A percentile compares a stretch with the other conserved stretches of the same genome.
Evolutionary conservation across 441 rosid species (phyloP).

Genomic region (Theobroma grandiflorum): DNA sequence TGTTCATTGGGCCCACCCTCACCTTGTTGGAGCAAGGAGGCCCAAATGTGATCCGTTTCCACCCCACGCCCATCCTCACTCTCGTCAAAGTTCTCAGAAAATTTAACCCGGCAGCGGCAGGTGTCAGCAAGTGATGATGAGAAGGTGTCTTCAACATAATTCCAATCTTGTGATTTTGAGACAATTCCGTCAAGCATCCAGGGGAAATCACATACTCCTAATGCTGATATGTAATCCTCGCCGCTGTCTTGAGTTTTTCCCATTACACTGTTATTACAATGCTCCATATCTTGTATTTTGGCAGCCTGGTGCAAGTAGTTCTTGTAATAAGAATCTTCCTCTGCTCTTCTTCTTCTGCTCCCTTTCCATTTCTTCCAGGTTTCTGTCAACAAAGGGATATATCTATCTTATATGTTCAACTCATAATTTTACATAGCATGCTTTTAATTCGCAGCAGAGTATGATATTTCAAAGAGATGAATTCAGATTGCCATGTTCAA

Average conservation of each 20-base stretch:
- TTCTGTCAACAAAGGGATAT: conserved; percentile 8
- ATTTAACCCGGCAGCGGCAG: conserved; percentile 23
- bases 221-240: conserved; percentile 18
- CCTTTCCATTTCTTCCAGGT: conserved; percentile 27
- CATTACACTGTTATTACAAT: background rate
- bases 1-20: no score
- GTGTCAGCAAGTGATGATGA: conserved; percentile 32
- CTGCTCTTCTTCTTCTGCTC: conserved; percentile 34
- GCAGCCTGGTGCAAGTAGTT: background rate
- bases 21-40: no score
- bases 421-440: background rate
- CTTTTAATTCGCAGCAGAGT: background rate
- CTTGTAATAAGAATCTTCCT: conserved; percentile 18
- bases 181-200: conserved; percentile 74
- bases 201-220: conserved; percentile 76
- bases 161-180: conserved; percentile 55
- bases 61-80: conserved; percentile 21
- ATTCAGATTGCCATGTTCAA: background rate
- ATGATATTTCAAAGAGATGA: background rate
- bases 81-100: conserved; percentile 37
- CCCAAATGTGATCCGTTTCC: no score
- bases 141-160: conserved; percentile 45
- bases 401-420: background rate
- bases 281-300: conserved; percentile 30
- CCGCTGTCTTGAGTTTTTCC: conserved; percentile 14